Percentiles rank a stretch among this genome's conserved stretches.
phyloP scores from a whole-genome alignment of 139 green algal species.

The Bryopsis sp. region DNA sequence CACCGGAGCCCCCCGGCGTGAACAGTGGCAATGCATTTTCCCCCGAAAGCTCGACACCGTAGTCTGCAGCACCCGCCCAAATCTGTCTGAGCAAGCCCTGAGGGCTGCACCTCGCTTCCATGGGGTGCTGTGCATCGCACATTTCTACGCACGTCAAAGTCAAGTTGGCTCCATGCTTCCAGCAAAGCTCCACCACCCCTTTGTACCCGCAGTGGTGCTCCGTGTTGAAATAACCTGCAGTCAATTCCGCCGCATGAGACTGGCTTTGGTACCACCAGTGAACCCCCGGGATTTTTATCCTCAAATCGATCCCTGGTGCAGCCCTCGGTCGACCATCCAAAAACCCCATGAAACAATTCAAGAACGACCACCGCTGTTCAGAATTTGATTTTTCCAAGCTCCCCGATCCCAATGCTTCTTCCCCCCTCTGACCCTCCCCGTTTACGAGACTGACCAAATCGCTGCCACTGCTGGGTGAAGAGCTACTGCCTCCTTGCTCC shows the following conservation, averaged over 20 bases:
- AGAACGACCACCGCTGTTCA: no score
- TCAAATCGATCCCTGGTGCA: conserved; percentile 34
- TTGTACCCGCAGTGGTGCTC: conserved; percentile 69
- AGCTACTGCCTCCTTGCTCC: no score
- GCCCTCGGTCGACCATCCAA: no score
- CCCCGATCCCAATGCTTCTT: no score
- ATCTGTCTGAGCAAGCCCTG: conserved; percentile 82
- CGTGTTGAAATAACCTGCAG: conserved; percentile 93
- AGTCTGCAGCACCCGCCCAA: conserved; percentile 38
- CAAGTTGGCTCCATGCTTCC: conserved; percentile 54
- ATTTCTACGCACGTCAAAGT: conserved; percentile 98
- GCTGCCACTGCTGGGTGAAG: no score
- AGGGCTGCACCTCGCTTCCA: conserved; percentile 69
- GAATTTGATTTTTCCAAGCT: no score
- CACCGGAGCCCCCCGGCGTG: conserved; percentile 23
- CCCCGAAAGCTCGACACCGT: conserved; percentile 61
- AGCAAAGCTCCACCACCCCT: conserved; percentile 55
- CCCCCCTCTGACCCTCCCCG: no score
- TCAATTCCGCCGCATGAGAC: conserved; percentile 88
- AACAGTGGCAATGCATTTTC: conserved; percentile 93
- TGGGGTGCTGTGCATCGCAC: conserved; percentile 88
- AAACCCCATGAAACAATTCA: no score
- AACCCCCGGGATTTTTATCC: conserved; percentile 90
- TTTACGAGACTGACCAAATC: no score
- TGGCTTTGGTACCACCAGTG: conserved; percentile 91